Conservation (phyloP, 805 yeast genomes). For the Myxozyma monticola region DNA sequence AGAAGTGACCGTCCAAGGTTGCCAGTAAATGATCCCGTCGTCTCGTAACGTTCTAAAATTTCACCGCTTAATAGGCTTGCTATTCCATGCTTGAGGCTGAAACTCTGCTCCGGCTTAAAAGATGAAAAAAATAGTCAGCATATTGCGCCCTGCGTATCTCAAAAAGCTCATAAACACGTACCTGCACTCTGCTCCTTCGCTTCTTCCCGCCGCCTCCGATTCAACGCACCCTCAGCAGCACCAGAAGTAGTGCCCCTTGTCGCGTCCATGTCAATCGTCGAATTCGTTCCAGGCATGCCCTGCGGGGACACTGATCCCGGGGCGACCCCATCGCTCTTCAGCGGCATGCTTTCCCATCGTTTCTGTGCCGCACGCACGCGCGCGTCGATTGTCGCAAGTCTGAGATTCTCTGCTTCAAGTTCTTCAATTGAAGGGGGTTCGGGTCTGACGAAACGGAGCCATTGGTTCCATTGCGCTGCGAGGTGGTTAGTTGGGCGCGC, state of each 20-base stretch:
- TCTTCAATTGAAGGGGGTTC: conserved; percentile 65
- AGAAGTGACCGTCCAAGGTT: no score
- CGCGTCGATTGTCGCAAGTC: conserved; percentile 55
- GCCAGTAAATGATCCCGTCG: no score
- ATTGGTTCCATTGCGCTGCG: conserved; percentile 70
- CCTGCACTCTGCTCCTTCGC: neutral
- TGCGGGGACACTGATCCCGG: conserved; percentile 23
- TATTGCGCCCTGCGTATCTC: no score
- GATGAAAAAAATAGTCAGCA: neutral
- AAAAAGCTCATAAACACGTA: no score
- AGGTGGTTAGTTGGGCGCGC: neutral
- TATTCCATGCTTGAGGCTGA: conserved; percentile 17
- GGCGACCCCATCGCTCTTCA: conserved; percentile 28
- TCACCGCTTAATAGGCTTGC: conserved; percentile 8
- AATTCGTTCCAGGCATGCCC: conserved; percentile 21
- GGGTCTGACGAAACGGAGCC: conserved; percentile 68
- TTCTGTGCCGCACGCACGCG: conserved; percentile 48
- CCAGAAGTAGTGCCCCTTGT: neutral
- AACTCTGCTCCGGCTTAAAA: conserved; percentile 1
- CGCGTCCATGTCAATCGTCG: conserved; percentile 7
- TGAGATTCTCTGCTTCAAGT: conserved; percentile 54
- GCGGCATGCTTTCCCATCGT: conserved; percentile 41
- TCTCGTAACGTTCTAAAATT: no score
- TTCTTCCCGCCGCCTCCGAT: neutral
- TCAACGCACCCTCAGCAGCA: neutral